phyloP scores from a whole-genome alignment of 441 rosid species.

The Erysimum cheiri region DNA sequence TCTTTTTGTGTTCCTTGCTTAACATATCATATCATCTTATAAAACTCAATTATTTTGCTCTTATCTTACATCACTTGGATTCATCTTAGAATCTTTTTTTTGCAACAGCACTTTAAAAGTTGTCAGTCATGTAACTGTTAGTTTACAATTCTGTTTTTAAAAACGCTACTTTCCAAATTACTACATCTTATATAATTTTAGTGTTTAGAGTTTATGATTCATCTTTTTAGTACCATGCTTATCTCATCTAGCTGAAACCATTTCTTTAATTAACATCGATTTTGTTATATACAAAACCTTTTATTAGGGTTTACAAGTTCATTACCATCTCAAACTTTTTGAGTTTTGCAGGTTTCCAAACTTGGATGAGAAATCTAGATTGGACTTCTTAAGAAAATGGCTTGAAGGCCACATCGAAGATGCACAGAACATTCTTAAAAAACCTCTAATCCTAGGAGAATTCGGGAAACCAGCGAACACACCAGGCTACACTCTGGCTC shows the following conservation, averaged over 20 bases:
- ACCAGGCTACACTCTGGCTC: conserved; percentile 52
- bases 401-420: conserved; percentile 57
- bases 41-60: neutral
- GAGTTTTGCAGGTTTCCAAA: conserved; percentile 37
- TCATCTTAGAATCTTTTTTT: neutral
- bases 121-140: too few relatives aligned
- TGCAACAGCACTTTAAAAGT: too few relatives aligned
- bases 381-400: conserved; percentile 43
- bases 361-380: conserved; percentile 31
- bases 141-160: too few relatives aligned
- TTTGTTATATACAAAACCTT: neutral
- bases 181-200: neutral
- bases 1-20: conserved; percentile 1
- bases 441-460: conserved; percentile 63
- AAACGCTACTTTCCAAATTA: too few relatives aligned
- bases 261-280: neutral
- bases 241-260: neutral
- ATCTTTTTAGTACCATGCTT: neutral
- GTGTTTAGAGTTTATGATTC: neutral
- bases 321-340: conserved; percentile 1
- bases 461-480: conserved; percentile 60
- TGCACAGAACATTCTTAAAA: conserved; percentile 56
- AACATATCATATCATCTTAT: neutral
- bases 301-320: neutral
- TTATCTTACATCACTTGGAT: neutral